phyloP scores from a whole-genome alignment of 495 filamentous ascomycete genomes.

The Gamarada debralockiae region DNA sequence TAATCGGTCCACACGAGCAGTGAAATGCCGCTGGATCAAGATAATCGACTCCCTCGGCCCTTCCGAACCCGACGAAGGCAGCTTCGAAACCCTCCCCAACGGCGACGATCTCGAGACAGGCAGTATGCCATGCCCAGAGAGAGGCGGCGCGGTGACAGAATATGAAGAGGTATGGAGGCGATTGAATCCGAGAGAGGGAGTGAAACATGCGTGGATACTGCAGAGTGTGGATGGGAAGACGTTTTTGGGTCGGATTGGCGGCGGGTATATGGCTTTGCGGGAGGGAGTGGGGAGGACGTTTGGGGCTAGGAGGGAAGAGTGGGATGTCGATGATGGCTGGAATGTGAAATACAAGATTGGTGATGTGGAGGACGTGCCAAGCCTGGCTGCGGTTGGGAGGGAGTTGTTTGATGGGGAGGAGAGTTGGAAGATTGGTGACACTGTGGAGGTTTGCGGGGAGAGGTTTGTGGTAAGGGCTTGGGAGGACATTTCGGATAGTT shows the following conservation, averaged over 20 bases:
- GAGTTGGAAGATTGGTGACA: not conserved
- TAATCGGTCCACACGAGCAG: not conserved
- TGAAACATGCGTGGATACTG: constrained; percentile 10
- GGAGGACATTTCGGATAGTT: not conserved
- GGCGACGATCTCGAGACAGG: constrained; percentile 14
- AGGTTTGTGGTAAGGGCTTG: constrained; percentile 4
- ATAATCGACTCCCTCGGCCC: constrained; percentile 13
- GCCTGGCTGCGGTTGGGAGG: not conserved
- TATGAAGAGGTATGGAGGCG: constrained; percentile 16
- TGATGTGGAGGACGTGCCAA: not conserved
- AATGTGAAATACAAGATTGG: not conserved
- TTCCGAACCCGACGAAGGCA: constrained; percentile 7
- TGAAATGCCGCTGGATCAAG: constrained; percentile 13
- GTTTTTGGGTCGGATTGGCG: constrained; percentile 14
- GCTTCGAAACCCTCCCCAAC: constrained; percentile 8
- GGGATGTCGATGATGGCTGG: not conserved
- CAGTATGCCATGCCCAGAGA: constrained; percentile 12
- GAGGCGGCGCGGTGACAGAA: not conserved
- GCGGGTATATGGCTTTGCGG: constrained; percentile 12
- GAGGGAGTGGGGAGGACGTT: constrained; percentile 7
- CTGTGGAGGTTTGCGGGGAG: not conserved
- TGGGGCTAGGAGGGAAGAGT: constrained; percentile 16
- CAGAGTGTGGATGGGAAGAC: constrained; percentile 10
- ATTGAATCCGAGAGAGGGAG: constrained; percentile 1
- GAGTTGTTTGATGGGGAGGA: not conserved